phyloP scores from a whole-genome alignment of 495 filamentous ascomycete species.

The Pyronema domesticum region DNA sequence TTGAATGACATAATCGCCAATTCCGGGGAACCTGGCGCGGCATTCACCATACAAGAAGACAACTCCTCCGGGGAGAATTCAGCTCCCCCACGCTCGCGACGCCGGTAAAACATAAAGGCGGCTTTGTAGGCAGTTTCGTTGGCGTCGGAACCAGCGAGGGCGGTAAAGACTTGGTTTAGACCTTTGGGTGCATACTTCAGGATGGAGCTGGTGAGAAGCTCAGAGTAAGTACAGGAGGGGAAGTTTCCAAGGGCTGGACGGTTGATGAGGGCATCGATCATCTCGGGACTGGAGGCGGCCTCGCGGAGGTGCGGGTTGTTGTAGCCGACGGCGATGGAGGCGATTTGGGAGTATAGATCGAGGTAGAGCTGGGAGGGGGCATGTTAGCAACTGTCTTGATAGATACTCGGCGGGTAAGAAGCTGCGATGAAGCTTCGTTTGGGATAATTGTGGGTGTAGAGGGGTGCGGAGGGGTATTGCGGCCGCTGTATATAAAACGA shows the following conservation, averaged over 20 bases:
- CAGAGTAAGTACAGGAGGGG: slow-evolving; percentile 74
- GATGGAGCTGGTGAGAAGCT: slow-evolving; percentile 70
- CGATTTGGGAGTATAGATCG: slow-evolving; percentile 74
- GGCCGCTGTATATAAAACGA: too few species aligned
- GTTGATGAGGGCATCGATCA: slow-evolving; percentile 75
- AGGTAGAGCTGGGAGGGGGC: background rate
- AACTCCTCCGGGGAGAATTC: slow-evolving; percentile 78
- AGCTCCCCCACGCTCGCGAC: slow-evolving; percentile 65
- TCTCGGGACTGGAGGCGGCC: slow-evolving; percentile 56
- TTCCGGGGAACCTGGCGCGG: slow-evolving; percentile 61
- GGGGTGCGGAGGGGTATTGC: too few species aligned
- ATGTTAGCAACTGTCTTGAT: background rate
- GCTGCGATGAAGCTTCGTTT: background rate
- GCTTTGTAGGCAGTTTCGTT: slow-evolving; percentile 99
- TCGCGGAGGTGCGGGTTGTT: slow-evolving; percentile 69
- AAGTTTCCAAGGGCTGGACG: slow-evolving; percentile 93
- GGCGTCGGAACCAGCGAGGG: slow-evolving; percentile 86
- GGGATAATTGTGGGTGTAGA: too few species aligned
- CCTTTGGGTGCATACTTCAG: slow-evolving; percentile 81
- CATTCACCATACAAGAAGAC: slow-evolving; percentile 63
- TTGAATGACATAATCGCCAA: slow-evolving; percentile 89
- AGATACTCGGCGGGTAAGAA: background rate
- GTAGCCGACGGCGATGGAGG: slow-evolving; percentile 93
- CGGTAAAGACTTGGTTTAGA: slow-evolving; percentile 90
- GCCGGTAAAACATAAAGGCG: slow-evolving; percentile 92